Evolutionary conservation across 768 basidiomycete genomes (phyloP).

Genomic region (Tylopilus balloui): DNA sequence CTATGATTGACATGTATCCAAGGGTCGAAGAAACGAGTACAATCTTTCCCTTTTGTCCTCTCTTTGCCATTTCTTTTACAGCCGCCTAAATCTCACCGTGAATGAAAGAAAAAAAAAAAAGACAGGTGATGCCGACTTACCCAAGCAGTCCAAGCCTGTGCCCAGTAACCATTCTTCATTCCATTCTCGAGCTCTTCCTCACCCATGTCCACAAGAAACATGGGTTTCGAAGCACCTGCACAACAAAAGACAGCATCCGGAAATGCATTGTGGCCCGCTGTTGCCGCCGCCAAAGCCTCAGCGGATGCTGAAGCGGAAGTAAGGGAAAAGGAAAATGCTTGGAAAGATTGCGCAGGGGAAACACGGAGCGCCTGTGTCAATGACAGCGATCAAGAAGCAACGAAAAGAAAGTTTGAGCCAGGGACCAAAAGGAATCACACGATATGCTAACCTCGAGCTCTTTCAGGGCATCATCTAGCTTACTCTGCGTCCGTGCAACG

Average conservation of each 20-base stretch:
- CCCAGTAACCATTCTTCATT: slow-evolving; percentile 27
- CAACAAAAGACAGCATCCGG: slow-evolving; percentile 81
- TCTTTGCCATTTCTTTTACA: slow-evolving; percentile 56
- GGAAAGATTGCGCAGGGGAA: slow-evolving; percentile 56
- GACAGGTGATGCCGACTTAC: slow-evolving; percentile 11
- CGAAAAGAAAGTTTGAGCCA: neutral
- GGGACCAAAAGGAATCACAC: neutral
- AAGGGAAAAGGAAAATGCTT: slow-evolving; percentile 64
- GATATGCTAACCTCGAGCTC: slow-evolving; percentile 55
- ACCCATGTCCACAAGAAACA: slow-evolving; percentile 68
- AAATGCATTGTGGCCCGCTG: slow-evolving; percentile 47
- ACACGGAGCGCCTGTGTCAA: slow-evolving; percentile 45
- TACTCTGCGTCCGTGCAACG: slow-evolving; percentile 69
- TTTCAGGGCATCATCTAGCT: slow-evolving; percentile 54
- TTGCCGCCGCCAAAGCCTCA: slow-evolving; percentile 60
- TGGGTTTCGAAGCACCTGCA: slow-evolving; percentile 69
- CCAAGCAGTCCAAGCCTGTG: slow-evolving; percentile 51
- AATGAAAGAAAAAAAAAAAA: neutral
- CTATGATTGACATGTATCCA: slow-evolving; percentile 70
- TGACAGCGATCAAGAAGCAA: neutral
- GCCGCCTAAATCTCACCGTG: slow-evolving; percentile 47
- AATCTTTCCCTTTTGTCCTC: slow-evolving; percentile 61
- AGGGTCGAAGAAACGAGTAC: slow-evolving; percentile 72
- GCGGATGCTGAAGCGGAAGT: slow-evolving; percentile 47
- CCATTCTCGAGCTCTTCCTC: slow-evolving; percentile 54